These are phyloP conservation scores for Magnusiomyces tetraspermus DNA, from an alignment of 1,139 yeast species.

Conservation along the genomic window DNA sequence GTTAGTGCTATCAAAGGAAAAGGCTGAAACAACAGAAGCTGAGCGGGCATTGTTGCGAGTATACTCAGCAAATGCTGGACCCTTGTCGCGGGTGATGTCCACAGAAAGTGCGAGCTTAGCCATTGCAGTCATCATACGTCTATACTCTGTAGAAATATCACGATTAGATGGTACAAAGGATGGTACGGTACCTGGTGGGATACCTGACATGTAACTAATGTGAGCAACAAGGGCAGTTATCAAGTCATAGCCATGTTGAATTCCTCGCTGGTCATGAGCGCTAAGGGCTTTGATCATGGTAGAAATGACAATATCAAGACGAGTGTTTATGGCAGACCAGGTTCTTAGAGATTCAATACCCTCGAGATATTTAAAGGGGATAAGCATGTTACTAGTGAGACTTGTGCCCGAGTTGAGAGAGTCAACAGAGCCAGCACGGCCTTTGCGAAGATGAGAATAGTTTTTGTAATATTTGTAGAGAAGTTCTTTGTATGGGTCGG, in stretches of 20 bases:
- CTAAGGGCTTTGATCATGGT: slow-evolving; percentile 14
- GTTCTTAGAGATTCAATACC: slow-evolving; percentile 12
- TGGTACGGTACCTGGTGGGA: slow-evolving; percentile 26
- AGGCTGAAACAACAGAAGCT: slow-evolving; percentile 11
- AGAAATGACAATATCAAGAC: slow-evolving; percentile 11
- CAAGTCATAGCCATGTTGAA: slow-evolving; percentile 16
- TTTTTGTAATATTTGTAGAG: slow-evolving; percentile 1
- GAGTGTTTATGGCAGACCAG: slow-evolving; percentile 17
- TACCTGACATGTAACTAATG: slow-evolving; percentile 23
- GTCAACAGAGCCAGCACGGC: slow-evolving; percentile 7
- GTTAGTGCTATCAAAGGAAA: slow-evolving; percentile 5
- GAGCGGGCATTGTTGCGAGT: slow-evolving; percentile 7
- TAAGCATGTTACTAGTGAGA: slow-evolving; percentile 11
- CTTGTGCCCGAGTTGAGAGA: slow-evolving; percentile 10
- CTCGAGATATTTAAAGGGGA: slow-evolving; percentile 13
- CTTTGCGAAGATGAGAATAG: not conserved
- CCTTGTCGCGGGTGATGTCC: slow-evolving; percentile 16
- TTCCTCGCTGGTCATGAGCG: slow-evolving; percentile 15
- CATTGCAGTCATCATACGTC: slow-evolving; percentile 22
- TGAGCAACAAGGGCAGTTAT: slow-evolving; percentile 22
- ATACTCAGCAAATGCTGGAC: not conserved
- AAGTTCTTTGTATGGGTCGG: slow-evolving; percentile 18
- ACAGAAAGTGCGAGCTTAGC: slow-evolving; percentile 21
- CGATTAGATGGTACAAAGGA: slow-evolving; percentile 17
- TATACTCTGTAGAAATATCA: slow-evolving; percentile 21